Percentiles rank a stretch among this genome's conserved stretches.
These are phyloP conservation scores for Oryza meyeriana DNA, from an alignment of 176 grass and related monocot species.

Conservation along the genomic window DNA sequence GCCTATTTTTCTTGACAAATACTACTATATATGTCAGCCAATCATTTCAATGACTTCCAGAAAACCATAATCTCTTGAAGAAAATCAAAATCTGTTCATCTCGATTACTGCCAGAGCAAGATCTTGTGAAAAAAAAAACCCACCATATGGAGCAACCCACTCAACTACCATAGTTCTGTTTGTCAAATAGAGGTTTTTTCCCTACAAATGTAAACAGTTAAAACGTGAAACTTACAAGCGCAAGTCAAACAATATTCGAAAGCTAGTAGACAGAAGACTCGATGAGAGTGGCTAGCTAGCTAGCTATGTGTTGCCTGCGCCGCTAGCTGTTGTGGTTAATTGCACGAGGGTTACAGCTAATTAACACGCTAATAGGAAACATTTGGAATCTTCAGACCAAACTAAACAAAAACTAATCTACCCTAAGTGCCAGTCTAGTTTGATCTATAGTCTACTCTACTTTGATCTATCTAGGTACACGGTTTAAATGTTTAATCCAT, in stretches of 20 bases:
- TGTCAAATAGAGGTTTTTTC: neutral
- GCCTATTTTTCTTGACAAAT: neutral
- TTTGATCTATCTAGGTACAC: neutral
- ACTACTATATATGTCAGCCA: neutral
- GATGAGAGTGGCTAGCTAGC: neutral
- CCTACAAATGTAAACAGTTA: neutral
- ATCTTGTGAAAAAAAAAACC: neutral
- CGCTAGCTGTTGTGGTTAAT: neutral
- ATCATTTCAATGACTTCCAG: neutral
- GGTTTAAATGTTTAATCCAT: neutral
- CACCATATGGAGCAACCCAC: neutral
- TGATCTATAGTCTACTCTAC: conserved; percentile 3
- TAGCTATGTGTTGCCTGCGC: neutral
- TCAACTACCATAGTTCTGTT: neutral
- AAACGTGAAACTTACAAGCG: neutral
- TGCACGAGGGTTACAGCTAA: conserved; percentile 7
- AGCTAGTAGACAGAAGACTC: neutral
- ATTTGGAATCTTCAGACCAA: conserved; percentile 35
- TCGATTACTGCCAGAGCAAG: neutral
- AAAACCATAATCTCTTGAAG: neutral
- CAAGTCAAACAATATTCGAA: neutral
- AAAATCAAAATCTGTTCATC: neutral
- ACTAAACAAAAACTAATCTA: neutral
- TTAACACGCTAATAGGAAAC: neutral
- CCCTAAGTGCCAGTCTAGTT: conserved; percentile 7